These are phyloP conservation scores for Tuber umbilicatum DNA, from an alignment of 495 filamentous ascomycete species.

Conservation along the genomic window DNA sequence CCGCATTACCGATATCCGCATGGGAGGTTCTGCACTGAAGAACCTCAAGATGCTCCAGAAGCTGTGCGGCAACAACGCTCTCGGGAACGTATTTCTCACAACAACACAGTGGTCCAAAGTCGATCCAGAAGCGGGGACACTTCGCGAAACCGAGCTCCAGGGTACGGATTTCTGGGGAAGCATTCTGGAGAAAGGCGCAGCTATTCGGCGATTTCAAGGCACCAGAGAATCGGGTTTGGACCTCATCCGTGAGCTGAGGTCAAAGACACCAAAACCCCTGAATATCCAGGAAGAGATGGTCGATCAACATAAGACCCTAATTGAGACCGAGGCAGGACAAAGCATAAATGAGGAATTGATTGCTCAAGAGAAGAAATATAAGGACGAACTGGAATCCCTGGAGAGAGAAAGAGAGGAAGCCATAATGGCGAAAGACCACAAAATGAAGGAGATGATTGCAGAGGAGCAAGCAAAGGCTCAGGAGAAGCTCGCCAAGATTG, in stretches of 20 bases:
- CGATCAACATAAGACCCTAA: constrained; percentile 35
- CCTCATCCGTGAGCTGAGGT: constrained; percentile 31
- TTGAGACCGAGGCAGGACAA: constrained; percentile 43
- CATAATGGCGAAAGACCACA: constrained; percentile 32
- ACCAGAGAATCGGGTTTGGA: constrained; percentile 40
- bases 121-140: constrained; percentile 21
- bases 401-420: constrained; percentile 27
- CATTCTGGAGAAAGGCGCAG: constrained; percentile 39
- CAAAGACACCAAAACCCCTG: constrained; percentile 24
- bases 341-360: constrained; percentile 40
- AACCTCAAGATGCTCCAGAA: too few species aligned
- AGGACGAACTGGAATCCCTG: constrained; percentile 15
- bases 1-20: constrained; percentile 44
- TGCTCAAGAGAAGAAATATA: constrained; percentile 9
- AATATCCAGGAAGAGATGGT: constrained; percentile 42
- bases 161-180: constrained; percentile 44
- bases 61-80: too few species aligned
- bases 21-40: constrained; percentile 41
- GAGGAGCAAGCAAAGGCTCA: too few species aligned
- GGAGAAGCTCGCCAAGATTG: too few species aligned
- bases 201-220: constrained; percentile 35
- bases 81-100: constrained; percentile 43
- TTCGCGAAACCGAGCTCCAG: background rate
- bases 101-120: constrained; percentile 48
- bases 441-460: too few species aligned